Evolutionary conservation across 352 stramenopile species (phyloP).

Genomic region (Phytophthora niederhauseri): DNA sequence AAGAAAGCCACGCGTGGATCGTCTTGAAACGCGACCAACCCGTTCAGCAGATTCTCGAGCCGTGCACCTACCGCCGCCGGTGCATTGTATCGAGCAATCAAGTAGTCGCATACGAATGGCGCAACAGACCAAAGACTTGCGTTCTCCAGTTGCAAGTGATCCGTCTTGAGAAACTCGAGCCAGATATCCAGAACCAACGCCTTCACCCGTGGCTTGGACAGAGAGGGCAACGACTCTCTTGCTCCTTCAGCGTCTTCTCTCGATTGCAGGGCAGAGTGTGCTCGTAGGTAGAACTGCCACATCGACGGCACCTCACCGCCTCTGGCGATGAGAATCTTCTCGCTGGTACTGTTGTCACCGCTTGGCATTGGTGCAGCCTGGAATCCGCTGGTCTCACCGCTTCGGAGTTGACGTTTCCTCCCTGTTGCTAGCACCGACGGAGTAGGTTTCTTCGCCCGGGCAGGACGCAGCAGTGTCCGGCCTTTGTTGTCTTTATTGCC

Average conservation of each 20-base stretch:
- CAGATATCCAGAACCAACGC: conserved; percentile 70
- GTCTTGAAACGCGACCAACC: conserved; percentile 43
- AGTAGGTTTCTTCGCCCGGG: conserved; percentile 18
- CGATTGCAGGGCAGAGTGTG: conserved; percentile 22
- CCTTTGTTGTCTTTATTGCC: conserved; percentile 27
- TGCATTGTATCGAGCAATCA: conserved; percentile 60
- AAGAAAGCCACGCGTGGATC: conserved; percentile 76
- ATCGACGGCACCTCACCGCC: conserved; percentile 35
- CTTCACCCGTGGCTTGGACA: conserved; percentile 40
- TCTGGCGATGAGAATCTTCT: conserved; percentile 22
- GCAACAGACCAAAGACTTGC: conserved; percentile 53
- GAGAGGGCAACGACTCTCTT: conserved; percentile 26
- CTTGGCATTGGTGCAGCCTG: conserved; percentile 2
- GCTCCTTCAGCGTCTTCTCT: conserved; percentile 21
- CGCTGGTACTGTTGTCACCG: conserved; percentile 20
- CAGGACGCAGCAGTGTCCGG: conserved; percentile 25
- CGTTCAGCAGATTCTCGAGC: conserved; percentile 57
- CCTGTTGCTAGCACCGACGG: conserved; percentile 6
- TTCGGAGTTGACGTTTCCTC: conserved; percentile 25
- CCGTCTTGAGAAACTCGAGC: conserved; percentile 77
- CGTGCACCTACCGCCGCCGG: conserved; percentile 55
- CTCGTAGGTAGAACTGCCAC: conserved; percentile 49
- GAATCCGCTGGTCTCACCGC: conserved; percentile 17
- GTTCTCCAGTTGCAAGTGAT: conserved; percentile 66
- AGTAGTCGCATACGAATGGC: conserved; percentile 78